These are phyloP conservation scores for Phaseolus coccineus DNA, from an alignment of 331 rosid genomes.

Conservation along the genomic window DNA sequence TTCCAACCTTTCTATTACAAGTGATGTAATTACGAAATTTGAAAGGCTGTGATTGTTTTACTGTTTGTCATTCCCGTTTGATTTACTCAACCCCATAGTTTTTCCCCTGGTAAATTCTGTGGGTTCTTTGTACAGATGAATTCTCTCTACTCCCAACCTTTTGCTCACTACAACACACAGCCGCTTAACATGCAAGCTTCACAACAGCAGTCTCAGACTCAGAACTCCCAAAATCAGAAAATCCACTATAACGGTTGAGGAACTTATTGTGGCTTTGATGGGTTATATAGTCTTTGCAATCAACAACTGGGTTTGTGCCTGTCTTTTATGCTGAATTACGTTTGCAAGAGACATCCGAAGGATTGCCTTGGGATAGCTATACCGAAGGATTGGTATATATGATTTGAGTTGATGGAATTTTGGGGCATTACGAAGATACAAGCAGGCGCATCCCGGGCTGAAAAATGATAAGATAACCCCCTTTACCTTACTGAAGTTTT, in stretches of 20 bases:
- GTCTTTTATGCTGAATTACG: constrained; percentile 67
- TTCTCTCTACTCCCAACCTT: constrained; percentile 96
- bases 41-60: neutral
- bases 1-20: constrained; percentile 19
- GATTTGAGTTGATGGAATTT: constrained; percentile 53
- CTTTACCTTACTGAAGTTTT: constrained; percentile 72
- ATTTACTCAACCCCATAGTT: neutral
- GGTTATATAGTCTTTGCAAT: constrained; percentile 92
- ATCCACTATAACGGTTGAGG: constrained; percentile 87
- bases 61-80: constrained; percentile 15
- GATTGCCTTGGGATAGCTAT: constrained; percentile 57
- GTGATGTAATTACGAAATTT: neutral
- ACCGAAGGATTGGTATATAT: constrained; percentile 57
- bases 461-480: constrained; percentile 64
- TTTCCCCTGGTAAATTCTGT: constrained; percentile 16
- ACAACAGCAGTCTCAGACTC: constrained; percentile 88
- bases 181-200: constrained; percentile 84
- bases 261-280: constrained; percentile 68
- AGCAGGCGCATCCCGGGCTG: constrained; percentile 68
- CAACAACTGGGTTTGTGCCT: constrained; percentile 89
- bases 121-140: constrained; percentile 72
- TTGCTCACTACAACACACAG: constrained; percentile 94
- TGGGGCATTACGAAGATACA: constrained; percentile 58
- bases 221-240: constrained; percentile 93
- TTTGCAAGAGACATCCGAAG: constrained; percentile 59